Percentiles rank a stretch among this genome's conserved stretches.
phyloP scores from a whole-genome alignment of 129 eudicot species.

The Smallanthus sonchifolius region DNA sequence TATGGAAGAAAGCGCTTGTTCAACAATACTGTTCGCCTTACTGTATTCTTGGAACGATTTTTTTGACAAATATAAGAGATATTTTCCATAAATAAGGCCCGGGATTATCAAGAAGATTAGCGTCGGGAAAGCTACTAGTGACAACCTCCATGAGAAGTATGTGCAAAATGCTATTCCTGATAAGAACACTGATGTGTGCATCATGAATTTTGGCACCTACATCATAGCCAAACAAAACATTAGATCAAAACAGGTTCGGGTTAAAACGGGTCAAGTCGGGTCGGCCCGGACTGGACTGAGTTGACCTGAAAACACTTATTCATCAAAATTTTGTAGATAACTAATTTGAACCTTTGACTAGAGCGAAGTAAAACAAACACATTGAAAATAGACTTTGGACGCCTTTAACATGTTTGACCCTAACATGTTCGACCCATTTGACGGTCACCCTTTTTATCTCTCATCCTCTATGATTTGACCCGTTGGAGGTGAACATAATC shows the following conservation, averaged over 20 bases:
- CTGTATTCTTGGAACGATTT: constrained; percentile 62
- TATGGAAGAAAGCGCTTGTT: constrained; percentile 84
- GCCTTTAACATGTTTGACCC: neutral
- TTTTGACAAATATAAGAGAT: constrained; percentile 60
- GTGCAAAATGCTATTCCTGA: constrained; percentile 83
- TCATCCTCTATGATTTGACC: neutral
- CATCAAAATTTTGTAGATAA: neutral
- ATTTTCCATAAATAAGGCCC: constrained; percentile 79
- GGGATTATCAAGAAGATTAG: constrained; percentile 76
- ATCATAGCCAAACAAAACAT: neutral
- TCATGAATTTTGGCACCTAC: constrained; percentile 84
- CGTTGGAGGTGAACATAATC: neutral
- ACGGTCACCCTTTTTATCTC: neutral
- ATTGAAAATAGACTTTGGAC: neutral
- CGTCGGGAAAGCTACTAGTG: constrained; percentile 85
- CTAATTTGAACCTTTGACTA: neutral
- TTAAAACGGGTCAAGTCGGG: neutral
- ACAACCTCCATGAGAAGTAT: constrained; percentile 88
- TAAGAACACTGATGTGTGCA: constrained; percentile 75
- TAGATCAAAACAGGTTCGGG: neutral
- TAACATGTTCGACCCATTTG: neutral
- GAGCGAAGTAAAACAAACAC: neutral
- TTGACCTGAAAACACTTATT: neutral
- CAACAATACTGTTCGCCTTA: constrained; percentile 67
- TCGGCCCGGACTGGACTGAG: too few relatives aligned